phyloP scores from a whole-genome alignment of 1,139 yeast genomes.

The Lipomyces yarrowii region DNA sequence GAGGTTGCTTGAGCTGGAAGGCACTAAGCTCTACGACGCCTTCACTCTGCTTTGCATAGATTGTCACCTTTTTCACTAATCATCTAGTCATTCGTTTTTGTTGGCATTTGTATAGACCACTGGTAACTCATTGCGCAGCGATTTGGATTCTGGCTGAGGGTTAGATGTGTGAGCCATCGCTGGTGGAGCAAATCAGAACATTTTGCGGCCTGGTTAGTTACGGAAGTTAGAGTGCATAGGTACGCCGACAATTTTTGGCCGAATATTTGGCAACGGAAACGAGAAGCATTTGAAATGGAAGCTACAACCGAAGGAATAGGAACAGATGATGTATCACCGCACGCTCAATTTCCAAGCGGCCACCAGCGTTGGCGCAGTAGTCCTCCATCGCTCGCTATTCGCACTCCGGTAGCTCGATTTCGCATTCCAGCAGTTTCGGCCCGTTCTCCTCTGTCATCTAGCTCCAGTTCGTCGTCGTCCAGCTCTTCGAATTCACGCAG shows the following conservation, averaged over 20 bases:
- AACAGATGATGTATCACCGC: neutral
- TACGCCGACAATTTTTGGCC: neutral
- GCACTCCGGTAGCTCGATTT: constrained; percentile 1
- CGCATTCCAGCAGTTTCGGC: neutral
- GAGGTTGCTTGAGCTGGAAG: neutral
- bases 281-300: neutral
- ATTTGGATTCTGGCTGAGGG: neutral
- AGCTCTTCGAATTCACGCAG: constrained; percentile 12
- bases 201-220: neutral
- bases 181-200: neutral
- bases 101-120: neutral
- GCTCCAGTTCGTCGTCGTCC: constrained; percentile 6
- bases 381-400: constrained; percentile 3
- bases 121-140: neutral
- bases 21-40: neutral
- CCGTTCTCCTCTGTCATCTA: constrained; percentile 7
- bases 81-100: neutral
- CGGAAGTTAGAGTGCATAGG: neutral
- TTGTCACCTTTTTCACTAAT: neutral
- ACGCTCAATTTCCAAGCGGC: neutral
- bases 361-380: neutral
- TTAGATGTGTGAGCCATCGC: neutral
- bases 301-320: neutral
- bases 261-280: neutral
- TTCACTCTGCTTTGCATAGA: neutral